Conservation (phyloP, 306 rosid species). For the Rosa rugosa region DNA sequence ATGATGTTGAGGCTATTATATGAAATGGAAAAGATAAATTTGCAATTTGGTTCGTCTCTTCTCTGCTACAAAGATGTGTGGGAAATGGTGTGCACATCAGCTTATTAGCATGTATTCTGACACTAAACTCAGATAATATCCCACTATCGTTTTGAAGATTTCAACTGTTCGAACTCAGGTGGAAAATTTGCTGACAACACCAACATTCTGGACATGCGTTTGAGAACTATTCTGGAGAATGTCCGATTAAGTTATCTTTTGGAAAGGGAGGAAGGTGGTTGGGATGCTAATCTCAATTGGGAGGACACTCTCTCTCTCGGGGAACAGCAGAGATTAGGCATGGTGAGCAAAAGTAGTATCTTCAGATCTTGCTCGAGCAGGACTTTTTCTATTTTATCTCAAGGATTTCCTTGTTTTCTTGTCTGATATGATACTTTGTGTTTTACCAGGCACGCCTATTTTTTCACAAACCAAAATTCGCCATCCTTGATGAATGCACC, state of each 20-base stretch:
- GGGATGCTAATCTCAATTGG: slow-evolving; percentile 94
- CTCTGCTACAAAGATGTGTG: too few relatives aligned
- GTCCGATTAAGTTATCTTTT: slow-evolving; percentile 91
- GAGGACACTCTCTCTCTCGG: slow-evolving; percentile 94
- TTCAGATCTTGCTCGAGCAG: slow-evolving; percentile 14
- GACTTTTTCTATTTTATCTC: slow-evolving; percentile 23
- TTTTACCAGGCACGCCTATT: slow-evolving; percentile 82
- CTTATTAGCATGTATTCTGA: slow-evolving; percentile 4
- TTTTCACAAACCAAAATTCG: slow-evolving; percentile 92
- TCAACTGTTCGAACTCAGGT: slow-evolving; percentile 45
- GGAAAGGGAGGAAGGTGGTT: slow-evolving; percentile 76
- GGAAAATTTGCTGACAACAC: slow-evolving; percentile 31
- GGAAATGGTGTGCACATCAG: neutral
- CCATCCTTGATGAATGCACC: slow-evolving; percentile 97
- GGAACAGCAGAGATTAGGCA: slow-evolving; percentile 98
- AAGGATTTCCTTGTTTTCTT: slow-evolving; percentile 1
- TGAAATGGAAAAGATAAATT: neutral
- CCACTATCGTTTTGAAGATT: slow-evolving; percentile 24
- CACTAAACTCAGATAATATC: neutral
- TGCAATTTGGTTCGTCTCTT: neutral
- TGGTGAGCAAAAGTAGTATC: slow-evolving; percentile 50
- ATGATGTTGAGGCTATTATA: neutral
- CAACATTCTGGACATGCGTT: slow-evolving; percentile 54
- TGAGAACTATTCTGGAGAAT: slow-evolving; percentile 75
- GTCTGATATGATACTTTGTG: slow-evolving; percentile 33